These are phyloP conservation scores for Mycocalia duriaeana DNA, from an alignment of 1,284 basidiomycete genomes.

Conservation along the genomic window DNA sequence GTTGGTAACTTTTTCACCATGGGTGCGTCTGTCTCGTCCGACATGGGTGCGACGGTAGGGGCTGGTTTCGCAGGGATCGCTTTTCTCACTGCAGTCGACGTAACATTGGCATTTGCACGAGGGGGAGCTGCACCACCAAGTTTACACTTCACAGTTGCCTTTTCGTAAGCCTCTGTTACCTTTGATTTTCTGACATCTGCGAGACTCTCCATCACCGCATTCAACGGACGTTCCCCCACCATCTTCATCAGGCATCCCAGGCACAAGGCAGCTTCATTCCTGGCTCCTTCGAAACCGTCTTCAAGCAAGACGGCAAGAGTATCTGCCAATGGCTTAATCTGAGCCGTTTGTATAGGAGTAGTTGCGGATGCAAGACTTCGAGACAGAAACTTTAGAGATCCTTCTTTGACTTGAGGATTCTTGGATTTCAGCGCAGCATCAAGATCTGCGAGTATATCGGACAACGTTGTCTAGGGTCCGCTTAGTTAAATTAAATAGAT, in stretches of 20 bases:
- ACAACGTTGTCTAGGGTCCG: conserved; percentile 60
- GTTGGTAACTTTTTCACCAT: conserved; percentile 20
- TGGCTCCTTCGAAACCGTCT: conserved; percentile 88
- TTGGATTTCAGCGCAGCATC: conserved; percentile 80
- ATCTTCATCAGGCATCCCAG: conserved; percentile 96
- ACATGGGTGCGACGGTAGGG: conserved; percentile 13
- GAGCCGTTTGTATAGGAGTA: conserved; percentile 64
- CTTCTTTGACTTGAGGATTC: conserved; percentile 96
- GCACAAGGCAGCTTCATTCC: conserved; percentile 84
- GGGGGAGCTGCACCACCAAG: conserved; percentile 46
- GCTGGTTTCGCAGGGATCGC: conserved; percentile 24
- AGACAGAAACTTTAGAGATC: conserved; percentile 84
- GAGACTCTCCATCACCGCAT: conserved; percentile 82
- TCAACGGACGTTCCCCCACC: conserved; percentile 90
- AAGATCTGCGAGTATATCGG: conserved; percentile 84
- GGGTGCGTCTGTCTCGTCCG: conserved; percentile 23
- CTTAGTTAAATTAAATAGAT: neutral
- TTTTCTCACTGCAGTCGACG: conserved; percentile 46
- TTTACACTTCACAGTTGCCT: conserved; percentile 84
- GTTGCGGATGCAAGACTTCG: conserved; percentile 75
- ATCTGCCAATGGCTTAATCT: conserved; percentile 85
- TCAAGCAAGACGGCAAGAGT: conserved; percentile 74
- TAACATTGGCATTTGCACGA: conserved; percentile 34
- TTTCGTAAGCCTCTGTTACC: conserved; percentile 90
- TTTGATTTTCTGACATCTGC: conserved; percentile 90